Evolutionary conservation across 805 yeast species (phyloP), one percentile per base, ranked within the genome.

Genomic region (Myxozyma vanderwaltii): DNA sequence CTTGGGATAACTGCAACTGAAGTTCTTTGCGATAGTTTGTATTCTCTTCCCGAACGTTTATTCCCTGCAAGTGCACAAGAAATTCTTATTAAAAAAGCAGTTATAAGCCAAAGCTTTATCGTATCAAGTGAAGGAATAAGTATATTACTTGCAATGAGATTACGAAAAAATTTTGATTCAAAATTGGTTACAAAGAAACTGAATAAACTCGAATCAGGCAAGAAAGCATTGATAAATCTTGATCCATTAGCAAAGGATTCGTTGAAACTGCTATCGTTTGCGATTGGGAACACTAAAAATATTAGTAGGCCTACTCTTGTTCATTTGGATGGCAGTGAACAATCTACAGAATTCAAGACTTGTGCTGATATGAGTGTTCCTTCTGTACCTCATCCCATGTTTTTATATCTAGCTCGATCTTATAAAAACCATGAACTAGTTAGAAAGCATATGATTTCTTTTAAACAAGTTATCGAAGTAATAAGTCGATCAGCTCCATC

Each of bases 241-340:
- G 33, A 39, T 50, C 54, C 52, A 12, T 23, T 47, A 23, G 17
- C 40, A 7, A 47, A 47, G 19, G 24, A 31, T 10, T 47, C 51
- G 17, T 31, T 33, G 8, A 12, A 19, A 15, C 27, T 19, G 27
- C 51, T 47, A 33, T 10, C n/a, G 15, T 17, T 10, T 13, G n/a
- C 21, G 17, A 47, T 47, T 19, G 23, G 23, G 13, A 3, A 4
- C 8, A 27, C 51, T 7, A 10, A 12, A 10, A 33, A 17, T 23
- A 23, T 35, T 33, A 12, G 26, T 10, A 23, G 51, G 8, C 51
- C 51, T 15, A 33, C 51, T 19, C 33, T 47, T 17, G 35, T 10
- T 10, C 51, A 47, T 10, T 12, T 47, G 27, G 39, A 31, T n/a
- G 51, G 51, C 24, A 6, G 29, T 6, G 35, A 35, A 19, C 23